phyloP scores from a whole-genome alignment of 139 green algal genomes.

The Parachlorella kessleri region DNA sequence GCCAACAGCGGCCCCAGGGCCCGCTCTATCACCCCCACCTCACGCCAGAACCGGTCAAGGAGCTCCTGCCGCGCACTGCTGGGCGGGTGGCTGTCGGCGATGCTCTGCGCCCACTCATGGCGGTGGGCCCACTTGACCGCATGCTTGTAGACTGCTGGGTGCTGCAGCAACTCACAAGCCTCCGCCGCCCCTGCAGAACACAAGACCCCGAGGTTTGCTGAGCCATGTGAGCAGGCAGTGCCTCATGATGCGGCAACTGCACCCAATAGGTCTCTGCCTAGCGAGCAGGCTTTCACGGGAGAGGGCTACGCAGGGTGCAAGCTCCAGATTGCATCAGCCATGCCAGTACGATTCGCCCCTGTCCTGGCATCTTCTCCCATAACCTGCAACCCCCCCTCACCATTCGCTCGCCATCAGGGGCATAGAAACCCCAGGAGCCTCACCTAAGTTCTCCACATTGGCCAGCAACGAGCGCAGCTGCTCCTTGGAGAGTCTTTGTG shows the following conservation, averaged over 20 bases:
- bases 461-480: slow-evolving; percentile 61
- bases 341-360: background rate
- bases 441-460: slow-evolving; percentile 71
- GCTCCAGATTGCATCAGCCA: too few species aligned
- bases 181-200: background rate
- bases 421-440: too few species aligned
- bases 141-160: slow-evolving; percentile 46
- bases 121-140: slow-evolving; percentile 45
- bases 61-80: slow-evolving; percentile 18
- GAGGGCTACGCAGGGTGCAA: too few species aligned
- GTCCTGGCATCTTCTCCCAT: too few species aligned
- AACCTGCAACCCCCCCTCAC: too few species aligned
- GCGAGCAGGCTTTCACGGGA: too few species aligned
- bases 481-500: slow-evolving; percentile 31
- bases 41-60: slow-evolving; percentile 43
- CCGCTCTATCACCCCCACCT: slow-evolving; percentile 37
- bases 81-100: slow-evolving; percentile 55
- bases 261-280: too few species aligned
- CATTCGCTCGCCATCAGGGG: too few species aligned
- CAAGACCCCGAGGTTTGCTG: too few species aligned
- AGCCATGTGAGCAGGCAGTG: too few species aligned
- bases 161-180: slow-evolving; percentile 35
- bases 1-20: background rate
- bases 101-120: slow-evolving; percentile 54
- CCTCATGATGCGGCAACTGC: too few species aligned